phyloP scores from a whole-genome alignment of 129 eudicot genomes.

The Artemisia tridentata region DNA sequence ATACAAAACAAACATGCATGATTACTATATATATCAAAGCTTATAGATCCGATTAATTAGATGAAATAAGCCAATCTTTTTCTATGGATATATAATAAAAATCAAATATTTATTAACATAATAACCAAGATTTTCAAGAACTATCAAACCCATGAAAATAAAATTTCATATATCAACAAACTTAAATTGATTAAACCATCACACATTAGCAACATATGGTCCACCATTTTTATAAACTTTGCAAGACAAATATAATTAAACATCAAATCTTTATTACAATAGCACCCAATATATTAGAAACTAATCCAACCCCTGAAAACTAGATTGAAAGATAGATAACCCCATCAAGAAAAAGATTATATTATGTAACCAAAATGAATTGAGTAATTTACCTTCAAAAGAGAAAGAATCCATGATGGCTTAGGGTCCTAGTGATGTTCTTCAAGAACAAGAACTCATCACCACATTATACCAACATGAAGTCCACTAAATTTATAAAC shows the following conservation, averaged over 20 bases:
- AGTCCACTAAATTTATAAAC: background rate
- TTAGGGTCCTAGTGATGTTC: slow-evolving; percentile 13
- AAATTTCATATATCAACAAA: background rate
- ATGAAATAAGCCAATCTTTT: background rate
- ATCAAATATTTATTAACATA: slow-evolving; percentile 16
- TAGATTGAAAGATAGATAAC: background rate
- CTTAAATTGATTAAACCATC: too few species aligned
- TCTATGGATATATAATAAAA: background rate
- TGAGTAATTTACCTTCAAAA: slow-evolving; percentile 34
- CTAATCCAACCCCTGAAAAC: slow-evolving; percentile 16
- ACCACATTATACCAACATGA: slow-evolving; percentile 18
- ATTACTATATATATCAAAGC: slow-evolving; percentile 8
- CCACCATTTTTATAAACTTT: too few species aligned
- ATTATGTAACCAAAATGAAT: slow-evolving; percentile 10
- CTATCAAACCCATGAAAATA: slow-evolving; percentile 18
- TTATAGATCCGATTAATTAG: slow-evolving; percentile 34
- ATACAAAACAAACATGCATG: slow-evolving; percentile 29
- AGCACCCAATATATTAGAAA: background rate
- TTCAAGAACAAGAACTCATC: slow-evolving; percentile 29
- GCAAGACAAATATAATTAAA: too few species aligned
- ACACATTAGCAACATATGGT: too few species aligned
- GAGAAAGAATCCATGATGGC: slow-evolving; percentile 40
- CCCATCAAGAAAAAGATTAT: slow-evolving; percentile 21
- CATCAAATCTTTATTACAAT: too few species aligned
- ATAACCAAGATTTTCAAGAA: slow-evolving; percentile 1